phyloP scores from a whole-genome alignment of 768 basidiomycete species.

The Suillus cothurnatus region DNA sequence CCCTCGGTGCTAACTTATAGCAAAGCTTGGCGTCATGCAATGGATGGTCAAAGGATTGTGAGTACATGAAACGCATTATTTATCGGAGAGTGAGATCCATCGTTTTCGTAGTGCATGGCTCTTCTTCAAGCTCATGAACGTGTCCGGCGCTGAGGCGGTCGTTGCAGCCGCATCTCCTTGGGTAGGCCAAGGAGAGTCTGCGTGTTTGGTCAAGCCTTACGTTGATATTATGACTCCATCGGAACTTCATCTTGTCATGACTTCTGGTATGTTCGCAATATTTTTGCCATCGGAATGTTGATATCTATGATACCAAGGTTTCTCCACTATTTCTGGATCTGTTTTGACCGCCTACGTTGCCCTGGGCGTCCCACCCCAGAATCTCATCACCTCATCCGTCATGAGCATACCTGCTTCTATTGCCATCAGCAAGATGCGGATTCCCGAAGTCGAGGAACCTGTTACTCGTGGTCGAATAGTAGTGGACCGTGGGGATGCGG shows the following conservation, averaged over 20 bases:
- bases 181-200: slow-evolving; percentile 89
- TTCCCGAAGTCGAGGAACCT: slow-evolving; percentile 84
- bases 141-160: slow-evolving; percentile 92
- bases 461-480: slow-evolving; percentile 81
- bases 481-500: slow-evolving; percentile 71
- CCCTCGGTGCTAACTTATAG: slow-evolving; percentile 2
- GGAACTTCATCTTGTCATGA: slow-evolving; percentile 87
- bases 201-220: slow-evolving; percentile 83
- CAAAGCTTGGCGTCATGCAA: slow-evolving; percentile 82
- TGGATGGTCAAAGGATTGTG: slow-evolving; percentile 89
- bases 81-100: slow-evolving; percentile 1
- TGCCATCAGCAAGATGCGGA: slow-evolving; percentile 85
- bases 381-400: slow-evolving; percentile 84
- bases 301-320: slow-evolving; percentile 42
- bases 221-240: slow-evolving; percentile 84
- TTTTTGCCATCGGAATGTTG: background rate
- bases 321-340: slow-evolving; percentile 91
- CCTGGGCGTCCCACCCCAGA: slow-evolving; percentile 77
- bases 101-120: slow-evolving; percentile 69
- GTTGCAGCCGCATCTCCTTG: slow-evolving; percentile 94
- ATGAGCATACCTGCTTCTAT: slow-evolving; percentile 98
- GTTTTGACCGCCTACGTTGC: slow-evolving; percentile 84
- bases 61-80: slow-evolving; percentile 25
- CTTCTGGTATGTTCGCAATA: slow-evolving; percentile 54
- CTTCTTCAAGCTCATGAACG: slow-evolving; percentile 89